A percentile compares a stretch with the other conserved stretches of the same genome.
Evolutionary conservation across 495 filamentous ascomycete genomes (phyloP).

Genomic region (Aspergillus panamensis): DNA sequence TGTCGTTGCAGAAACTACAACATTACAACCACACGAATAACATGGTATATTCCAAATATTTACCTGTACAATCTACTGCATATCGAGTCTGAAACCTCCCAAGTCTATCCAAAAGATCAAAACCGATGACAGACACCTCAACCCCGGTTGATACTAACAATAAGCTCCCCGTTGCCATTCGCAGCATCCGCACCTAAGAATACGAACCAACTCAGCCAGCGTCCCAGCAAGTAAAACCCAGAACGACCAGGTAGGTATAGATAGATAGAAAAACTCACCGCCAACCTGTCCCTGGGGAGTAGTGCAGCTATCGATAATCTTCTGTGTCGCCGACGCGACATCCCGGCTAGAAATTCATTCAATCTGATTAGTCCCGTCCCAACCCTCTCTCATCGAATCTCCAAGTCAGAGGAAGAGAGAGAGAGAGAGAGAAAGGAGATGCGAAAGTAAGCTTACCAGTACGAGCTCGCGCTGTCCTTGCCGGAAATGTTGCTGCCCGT

Average conservation of each 20-base stretch:
- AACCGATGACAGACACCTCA: not conserved
- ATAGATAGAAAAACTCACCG: conserved; percentile 1
- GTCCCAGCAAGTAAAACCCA: too few species aligned
- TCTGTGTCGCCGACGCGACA: conserved; percentile 1
- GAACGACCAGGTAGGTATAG: not conserved
- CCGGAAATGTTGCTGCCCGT: not conserved
- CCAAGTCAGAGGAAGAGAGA: not conserved
- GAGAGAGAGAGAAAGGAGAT: not conserved
- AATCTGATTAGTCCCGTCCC: not conserved
- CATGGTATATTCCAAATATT: too few species aligned
- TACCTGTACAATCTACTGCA: too few species aligned
- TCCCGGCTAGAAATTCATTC: not conserved
- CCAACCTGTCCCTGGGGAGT: conserved; percentile 3
- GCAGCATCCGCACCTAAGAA: conserved; percentile 5
- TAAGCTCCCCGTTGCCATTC: conserved; percentile 3
- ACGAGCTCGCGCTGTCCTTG: not conserved
- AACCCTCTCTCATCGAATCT: not conserved
- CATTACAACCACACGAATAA: too few species aligned
- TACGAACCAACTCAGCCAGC: not conserved
- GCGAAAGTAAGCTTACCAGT: conserved; percentile 2
- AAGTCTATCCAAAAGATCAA: not conserved
- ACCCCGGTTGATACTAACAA: conserved; percentile 5
- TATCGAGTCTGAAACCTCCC: not conserved
- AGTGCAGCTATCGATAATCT: conserved; percentile 8
- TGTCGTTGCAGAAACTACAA: too few species aligned